Percentiles rank a stretch among this genome's conserved stretches.
These are phyloP conservation scores for Fibroporia radiculosa DNA, from an alignment of 768 basidiomycete species.

Conservation along the genomic window DNA sequence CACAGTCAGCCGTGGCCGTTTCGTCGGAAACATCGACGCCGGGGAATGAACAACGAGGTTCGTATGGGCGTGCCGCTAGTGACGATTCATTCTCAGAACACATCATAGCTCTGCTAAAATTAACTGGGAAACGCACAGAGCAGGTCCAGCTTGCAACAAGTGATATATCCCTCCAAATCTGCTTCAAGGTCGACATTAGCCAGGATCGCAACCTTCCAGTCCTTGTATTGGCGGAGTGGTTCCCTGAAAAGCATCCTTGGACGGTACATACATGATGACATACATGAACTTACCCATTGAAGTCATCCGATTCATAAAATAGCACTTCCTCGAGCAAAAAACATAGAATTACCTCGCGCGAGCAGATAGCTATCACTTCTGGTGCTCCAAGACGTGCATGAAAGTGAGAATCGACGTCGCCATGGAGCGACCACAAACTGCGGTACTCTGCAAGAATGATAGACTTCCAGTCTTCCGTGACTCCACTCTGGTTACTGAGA, in stretches of 20 bases:
- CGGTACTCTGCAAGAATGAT: slow-evolving; percentile 16
- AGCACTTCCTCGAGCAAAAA: slow-evolving; percentile 15
- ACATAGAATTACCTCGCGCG: slow-evolving; percentile 17
- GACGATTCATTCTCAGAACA: background rate
- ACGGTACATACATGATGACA: background rate
- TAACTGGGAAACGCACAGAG: slow-evolving; percentile 9
- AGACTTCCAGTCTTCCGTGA: slow-evolving; percentile 1
- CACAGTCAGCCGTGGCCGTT: background rate
- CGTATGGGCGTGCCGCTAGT: background rate
- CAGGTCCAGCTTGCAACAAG: slow-evolving; percentile 10
- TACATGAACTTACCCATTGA: background rate
- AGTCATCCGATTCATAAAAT: slow-evolving; percentile 3
- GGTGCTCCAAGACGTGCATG: slow-evolving; percentile 18
- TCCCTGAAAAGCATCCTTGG: background rate
- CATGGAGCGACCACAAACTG: slow-evolving; percentile 6
- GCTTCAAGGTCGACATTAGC: slow-evolving; percentile 12
- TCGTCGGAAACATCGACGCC: background rate
- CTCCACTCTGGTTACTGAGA: slow-evolving; percentile 4
- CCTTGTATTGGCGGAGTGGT: background rate
- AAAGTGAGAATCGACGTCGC: slow-evolving; percentile 10
- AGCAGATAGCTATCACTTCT: slow-evolving; percentile 16
- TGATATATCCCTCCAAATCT: slow-evolving; percentile 11
- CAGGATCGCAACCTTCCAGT: slow-evolving; percentile 20
- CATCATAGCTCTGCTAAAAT: background rate
- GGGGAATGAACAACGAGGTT: background rate